These are phyloP conservation scores for Teratosphaeria epicoccoides DNA, from an alignment of 2,329 filamentous ascomycete species.

Conservation along the genomic window DNA sequence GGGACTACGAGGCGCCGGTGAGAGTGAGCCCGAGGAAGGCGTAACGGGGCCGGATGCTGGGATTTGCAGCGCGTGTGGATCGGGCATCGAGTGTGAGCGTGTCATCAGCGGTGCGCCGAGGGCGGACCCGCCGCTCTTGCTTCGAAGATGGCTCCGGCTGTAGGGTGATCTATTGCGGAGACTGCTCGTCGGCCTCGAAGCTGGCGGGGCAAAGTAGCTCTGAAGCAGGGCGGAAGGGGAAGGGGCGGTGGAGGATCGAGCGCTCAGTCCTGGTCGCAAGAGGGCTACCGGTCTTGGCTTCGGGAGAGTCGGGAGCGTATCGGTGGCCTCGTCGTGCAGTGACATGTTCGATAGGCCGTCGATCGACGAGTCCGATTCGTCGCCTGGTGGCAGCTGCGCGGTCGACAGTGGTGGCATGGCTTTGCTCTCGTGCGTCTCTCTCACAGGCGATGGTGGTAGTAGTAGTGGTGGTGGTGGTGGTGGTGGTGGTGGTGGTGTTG, in stretches of 20 bases:
- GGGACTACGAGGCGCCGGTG: slow-evolving; percentile 22
- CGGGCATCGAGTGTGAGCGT: slow-evolving; percentile 38
- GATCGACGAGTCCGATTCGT: slow-evolving; percentile 3
- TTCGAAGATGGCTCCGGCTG: slow-evolving; percentile 35
- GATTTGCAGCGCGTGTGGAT: slow-evolving; percentile 19
- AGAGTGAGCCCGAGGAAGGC: slow-evolving; percentile 25
- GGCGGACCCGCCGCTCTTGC: slow-evolving; percentile 31
- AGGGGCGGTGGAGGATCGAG: slow-evolving; percentile 29
- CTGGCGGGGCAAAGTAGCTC: slow-evolving; percentile 15
- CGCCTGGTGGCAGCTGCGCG: neutral
- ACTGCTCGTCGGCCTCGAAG: slow-evolving; percentile 15
- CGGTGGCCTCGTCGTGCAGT: neutral
- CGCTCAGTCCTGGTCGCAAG: slow-evolving; percentile 1
- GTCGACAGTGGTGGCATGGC: neutral
- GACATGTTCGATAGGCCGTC: slow-evolving; percentile 1
- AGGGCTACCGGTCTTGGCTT: neutral
- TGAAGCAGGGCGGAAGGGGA: slow-evolving; percentile 19
- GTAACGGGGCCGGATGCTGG: slow-evolving; percentile 11
- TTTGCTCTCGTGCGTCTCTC: no score
- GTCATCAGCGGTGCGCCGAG: slow-evolving; percentile 37
- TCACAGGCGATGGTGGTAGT: neutral
- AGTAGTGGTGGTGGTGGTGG: neutral
- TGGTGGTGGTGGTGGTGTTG: neutral
- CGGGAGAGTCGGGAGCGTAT: neutral
- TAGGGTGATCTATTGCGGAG: slow-evolving; percentile 39